Base-by-base conservation (phyloP, 768 basidiomycete genomes). In the Tremella mesenterica region DNA sequence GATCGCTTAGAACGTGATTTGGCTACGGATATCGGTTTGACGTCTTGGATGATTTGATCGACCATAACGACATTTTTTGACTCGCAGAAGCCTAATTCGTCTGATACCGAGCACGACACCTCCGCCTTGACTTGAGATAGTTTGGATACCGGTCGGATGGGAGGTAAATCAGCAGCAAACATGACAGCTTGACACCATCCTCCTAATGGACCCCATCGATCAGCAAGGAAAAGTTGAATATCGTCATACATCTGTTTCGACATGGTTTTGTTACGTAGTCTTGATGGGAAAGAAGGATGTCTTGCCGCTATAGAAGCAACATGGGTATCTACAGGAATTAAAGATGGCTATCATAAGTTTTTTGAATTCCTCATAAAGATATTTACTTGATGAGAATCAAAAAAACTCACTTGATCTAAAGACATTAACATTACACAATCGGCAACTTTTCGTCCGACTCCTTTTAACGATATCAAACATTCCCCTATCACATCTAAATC, bases 271-370 rank as follows among this genome's bases (percentile, higher is more conserved):
- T 64, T 60, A 18, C 56, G 48, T 18, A 70, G 44, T 8, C 60
- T 56, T 13, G 59, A 56, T 2, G 72, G 72, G 56, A 73, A 73
- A 1, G 55, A 27, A 20, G 72, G 70, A 56, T 73, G 72, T 27
- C 72, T 57, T 12, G 70, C 74, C 8, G 88, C 87, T 49, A 96
- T 91, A 67, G 93, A 89, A 58, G 85, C 78, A 26, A 99, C 86
- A 69, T 99, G 95, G 0, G 92, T 95, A 68, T 99, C 95, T 48
- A 99, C 87, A 3, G 95, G 95, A 8, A 97, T 81, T 14, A 91
- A 83, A 59, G 88, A 85, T 63, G 76, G 79, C 88, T 93, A 61
- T 20, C 12, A 12, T 55, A 28, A 48, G 54, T 26, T 54, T 16
- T n/a, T 41, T 16, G n/a, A 41, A 23, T 41, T 23, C 23, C 38